Conservation (phyloP, 208 protist species). For the Naegleria fowleri region DNA sequence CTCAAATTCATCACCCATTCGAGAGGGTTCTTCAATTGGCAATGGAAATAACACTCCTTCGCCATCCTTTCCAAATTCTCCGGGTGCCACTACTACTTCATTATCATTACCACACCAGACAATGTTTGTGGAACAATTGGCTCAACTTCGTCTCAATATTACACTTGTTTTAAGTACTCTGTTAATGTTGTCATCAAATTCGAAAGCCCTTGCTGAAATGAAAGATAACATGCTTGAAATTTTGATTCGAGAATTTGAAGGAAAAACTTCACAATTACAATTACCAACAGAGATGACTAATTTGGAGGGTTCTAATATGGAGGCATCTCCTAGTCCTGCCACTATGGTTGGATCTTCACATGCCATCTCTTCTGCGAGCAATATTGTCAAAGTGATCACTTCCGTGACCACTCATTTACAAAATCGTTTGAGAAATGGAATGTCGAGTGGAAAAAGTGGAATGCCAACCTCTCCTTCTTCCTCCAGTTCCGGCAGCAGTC, state of each 20-base stretch:
- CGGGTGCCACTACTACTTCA: no score
- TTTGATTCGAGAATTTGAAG: not conserved
- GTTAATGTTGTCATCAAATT: not conserved
- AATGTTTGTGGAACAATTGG: not conserved
- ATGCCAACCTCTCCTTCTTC: not conserved
- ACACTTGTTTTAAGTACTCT: not conserved
- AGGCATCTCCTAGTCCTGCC: no score
- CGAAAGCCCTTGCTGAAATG: not conserved
- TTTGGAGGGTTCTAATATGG: not conserved
- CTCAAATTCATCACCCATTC: not conserved
- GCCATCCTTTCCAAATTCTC: no score
- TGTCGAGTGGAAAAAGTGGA: not conserved
- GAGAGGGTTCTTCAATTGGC: not conserved
- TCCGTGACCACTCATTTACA: not conserved
- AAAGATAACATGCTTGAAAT: not conserved
- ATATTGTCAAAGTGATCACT: not conserved
- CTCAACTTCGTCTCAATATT: not conserved
- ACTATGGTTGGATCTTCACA: no score
- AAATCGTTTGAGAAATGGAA: not conserved
- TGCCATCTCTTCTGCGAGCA: not conserved
- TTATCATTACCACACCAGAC: no score
- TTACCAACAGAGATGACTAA: not conserved
- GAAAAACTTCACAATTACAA: not conserved
- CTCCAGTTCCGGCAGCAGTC: not conserved
- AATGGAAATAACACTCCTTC: not conserved